Evolutionary conservation across 2,329 filamentous ascomycete species (phyloP), one percentile per base, ranked within the genome.

Genomic region (Fusarium annulatum): DNA sequence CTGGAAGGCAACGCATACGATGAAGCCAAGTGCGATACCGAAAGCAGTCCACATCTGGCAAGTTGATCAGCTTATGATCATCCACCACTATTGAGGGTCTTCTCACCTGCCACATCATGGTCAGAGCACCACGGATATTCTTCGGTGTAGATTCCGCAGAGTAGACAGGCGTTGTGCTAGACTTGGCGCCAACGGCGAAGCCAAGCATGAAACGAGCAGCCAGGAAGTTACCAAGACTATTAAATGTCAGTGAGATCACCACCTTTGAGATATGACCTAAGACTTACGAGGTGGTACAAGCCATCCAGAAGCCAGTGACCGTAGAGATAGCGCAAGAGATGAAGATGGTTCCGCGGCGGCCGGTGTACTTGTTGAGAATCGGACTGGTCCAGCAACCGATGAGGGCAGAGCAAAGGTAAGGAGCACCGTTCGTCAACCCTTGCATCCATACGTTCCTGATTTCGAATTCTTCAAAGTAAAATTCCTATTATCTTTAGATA

Each of bases 261-360:
- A 8, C 8, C 16, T 2, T 11, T 1, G 2, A 2, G 5, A 5
- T 2, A 23, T 1, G 9, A 16, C 0, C 4, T 1, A 1, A 10
- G 69, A 90, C 90, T 56, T 88, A 87, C 52, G 88, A 87, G 52
- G 90, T 84, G 67, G 86, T 82, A 81, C 86, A 66, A 6, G 80
- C 89, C 89, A 92, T 59, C 89, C 88, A 78, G 88, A 89, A 45
- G 81, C 87, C 55, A 82, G 81, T 69, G 85, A 79, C n/a, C 84
- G 81, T 79, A 81, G 88, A 89, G 67, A 82, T 85, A 59, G 87
- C 84, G 66, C 89, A 90, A 5, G 89, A 89, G 61, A 91, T 85
- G 77, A 91, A 91, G 58, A 92, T 91, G 8, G 89, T 91, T 34
- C 90, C 89, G 4, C 90, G 86, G 39, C 90, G 87, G 10, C 90